Percentiles rank a stretch among this genome's conserved stretches.
These are phyloP conservation scores for Tribonema minus DNA, from an alignment of 108 stramenopile genomes.

Conservation along the genomic window DNA sequence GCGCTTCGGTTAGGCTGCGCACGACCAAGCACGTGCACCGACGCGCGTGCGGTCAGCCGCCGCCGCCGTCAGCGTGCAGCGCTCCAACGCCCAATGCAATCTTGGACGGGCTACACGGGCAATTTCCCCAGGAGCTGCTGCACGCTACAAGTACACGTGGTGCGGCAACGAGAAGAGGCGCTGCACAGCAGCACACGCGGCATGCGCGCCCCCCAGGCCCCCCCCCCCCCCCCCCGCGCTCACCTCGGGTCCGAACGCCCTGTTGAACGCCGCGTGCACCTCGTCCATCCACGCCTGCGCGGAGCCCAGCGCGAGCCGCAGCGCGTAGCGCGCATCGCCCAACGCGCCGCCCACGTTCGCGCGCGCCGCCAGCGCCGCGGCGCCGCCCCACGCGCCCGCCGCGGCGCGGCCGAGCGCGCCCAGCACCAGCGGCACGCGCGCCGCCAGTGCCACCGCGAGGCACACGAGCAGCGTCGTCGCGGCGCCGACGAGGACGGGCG, in stretches of 20 bases:
- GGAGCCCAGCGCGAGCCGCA: background rate
- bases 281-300: background rate
- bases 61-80: too few species aligned
- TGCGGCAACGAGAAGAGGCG: too few species aligned
- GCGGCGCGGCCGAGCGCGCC: constrained; percentile 8
- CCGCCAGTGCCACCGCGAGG: background rate
- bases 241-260: background rate
- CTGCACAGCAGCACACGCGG: too few species aligned
- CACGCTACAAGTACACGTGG: too few species aligned
- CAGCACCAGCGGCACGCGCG: constrained; percentile 4
- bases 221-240: too few species aligned
- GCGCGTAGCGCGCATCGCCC: background rate
- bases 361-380: background rate
- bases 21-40: too few species aligned
- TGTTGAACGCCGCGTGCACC: background rate
- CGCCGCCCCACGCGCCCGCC: background rate
- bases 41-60: too few species aligned
- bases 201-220: too few species aligned
- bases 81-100: too few species aligned
- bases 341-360: background rate
- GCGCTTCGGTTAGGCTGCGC: too few species aligned
- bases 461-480: background rate
- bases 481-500: constrained; percentile 4
- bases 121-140: too few species aligned
- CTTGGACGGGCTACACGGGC: too few species aligned